These are phyloP conservation scores for Chrysanthemum makinoi DNA, from an alignment of 129 eudicot species.

Conservation along the genomic window DNA sequence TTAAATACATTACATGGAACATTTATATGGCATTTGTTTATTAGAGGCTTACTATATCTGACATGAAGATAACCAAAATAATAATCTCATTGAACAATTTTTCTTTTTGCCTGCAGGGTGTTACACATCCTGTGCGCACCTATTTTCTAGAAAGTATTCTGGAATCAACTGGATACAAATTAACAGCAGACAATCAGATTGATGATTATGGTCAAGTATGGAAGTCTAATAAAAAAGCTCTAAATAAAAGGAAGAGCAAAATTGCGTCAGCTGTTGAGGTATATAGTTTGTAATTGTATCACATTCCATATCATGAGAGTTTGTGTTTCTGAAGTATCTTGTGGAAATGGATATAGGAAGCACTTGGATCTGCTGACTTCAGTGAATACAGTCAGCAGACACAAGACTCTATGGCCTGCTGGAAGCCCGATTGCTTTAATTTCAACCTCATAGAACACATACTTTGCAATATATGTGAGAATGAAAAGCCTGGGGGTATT, in stretches of 20 bases:
- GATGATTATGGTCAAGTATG: constrained; percentile 80
- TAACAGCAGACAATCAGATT: constrained; percentile 72
- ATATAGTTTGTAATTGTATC: constrained; percentile 13
- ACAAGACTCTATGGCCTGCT: constrained; percentile 66
- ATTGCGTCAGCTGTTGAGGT: constrained; percentile 84
- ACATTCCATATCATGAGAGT: not conserved
- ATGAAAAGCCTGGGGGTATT: constrained; percentile 65
- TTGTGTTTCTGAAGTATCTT: constrained; percentile 10
- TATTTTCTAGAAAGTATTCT: constrained; percentile 72
- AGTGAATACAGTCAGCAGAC: constrained; percentile 58
- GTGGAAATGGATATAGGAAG: constrained; percentile 48
- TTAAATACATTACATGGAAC: too few relatives aligned
- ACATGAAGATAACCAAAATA: too few relatives aligned
- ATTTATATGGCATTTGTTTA: too few relatives aligned
- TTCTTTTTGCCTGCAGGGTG: constrained; percentile 46
- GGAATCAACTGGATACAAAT: constrained; percentile 69
- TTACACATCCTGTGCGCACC: constrained; percentile 68
- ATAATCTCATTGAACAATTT: not conserved
- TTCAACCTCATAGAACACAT: constrained; percentile 81
- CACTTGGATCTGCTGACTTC: constrained; percentile 70
- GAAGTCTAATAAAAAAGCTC: constrained; percentile 75
- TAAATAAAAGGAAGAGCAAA: constrained; percentile 78
- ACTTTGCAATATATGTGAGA: constrained; percentile 65
- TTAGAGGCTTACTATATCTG: too few relatives aligned
- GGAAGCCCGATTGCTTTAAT: constrained; percentile 86